These are phyloP conservation scores for Talaromyces trachyspermus DNA, from an alignment of 495 filamentous ascomycete genomes.

Conservation along the genomic window DNA sequence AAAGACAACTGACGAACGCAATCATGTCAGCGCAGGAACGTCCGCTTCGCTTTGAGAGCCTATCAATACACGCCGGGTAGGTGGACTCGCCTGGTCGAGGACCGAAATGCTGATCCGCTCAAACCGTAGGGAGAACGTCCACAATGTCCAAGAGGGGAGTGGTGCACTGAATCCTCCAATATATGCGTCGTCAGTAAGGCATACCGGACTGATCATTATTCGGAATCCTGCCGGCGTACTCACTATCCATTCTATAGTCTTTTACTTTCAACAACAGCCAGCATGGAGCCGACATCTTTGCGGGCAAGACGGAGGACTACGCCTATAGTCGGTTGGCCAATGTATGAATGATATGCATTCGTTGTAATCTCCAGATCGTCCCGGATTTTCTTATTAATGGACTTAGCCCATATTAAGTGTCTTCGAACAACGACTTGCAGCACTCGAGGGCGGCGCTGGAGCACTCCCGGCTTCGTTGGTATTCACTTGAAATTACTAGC, in stretches of 20 bases:
- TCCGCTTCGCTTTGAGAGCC: conserved; percentile 58
- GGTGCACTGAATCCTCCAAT: conserved; percentile 92
- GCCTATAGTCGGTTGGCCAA: conserved; percentile 99
- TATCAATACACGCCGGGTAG: conserved; percentile 80
- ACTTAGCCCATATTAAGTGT: conserved; percentile 86
- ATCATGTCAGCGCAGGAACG: neutral
- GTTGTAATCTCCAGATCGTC: too few relatives aligned
- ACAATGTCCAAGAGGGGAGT: conserved; percentile 67
- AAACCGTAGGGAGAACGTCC: conserved; percentile 34
- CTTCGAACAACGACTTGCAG: conserved; percentile 93
- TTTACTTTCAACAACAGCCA: conserved; percentile 94
- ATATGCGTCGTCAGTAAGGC: conserved; percentile 78
- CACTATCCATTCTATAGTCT: conserved; percentile 45
- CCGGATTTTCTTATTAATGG: neutral
- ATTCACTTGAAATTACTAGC: neutral
- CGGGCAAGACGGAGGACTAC: conserved; percentile 96
- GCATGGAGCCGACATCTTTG: conserved; percentile 91
- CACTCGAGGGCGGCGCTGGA: conserved; percentile 88
- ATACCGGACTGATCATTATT: neutral
- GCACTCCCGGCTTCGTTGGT: conserved; percentile 71
- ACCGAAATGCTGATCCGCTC: neutral
- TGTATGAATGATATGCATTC: conserved; percentile 33
- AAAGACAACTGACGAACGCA: neutral
- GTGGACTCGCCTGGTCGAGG: conserved; percentile 11
- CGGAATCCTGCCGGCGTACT: neutral